Percentiles rank a stretch among this genome's conserved stretches.
These are phyloP conservation scores for Arxiozyma heterogenica DNA, from an alignment of 1,139 yeast species.

Conservation along the genomic window DNA sequence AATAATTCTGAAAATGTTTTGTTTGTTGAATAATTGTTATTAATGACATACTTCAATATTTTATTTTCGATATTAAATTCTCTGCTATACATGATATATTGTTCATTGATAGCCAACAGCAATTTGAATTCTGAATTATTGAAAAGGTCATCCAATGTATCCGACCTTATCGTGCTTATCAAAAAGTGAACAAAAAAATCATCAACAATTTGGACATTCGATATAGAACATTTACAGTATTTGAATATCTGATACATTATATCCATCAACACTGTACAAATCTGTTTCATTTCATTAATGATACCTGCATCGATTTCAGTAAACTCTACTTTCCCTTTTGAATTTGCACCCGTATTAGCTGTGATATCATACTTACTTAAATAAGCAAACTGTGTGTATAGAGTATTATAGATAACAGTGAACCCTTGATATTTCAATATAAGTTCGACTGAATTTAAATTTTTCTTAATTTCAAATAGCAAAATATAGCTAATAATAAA, in stretches of 20 bases:
- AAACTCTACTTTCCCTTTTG: constrained; percentile 17
- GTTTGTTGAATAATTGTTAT: constrained; percentile 29
- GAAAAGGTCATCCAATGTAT: constrained; percentile 51
- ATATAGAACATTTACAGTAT: constrained; percentile 36
- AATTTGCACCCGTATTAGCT: constrained; percentile 5
- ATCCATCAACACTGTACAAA: constrained; percentile 41
- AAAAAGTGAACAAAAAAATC: constrained; percentile 42
- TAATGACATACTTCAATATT: constrained; percentile 41
- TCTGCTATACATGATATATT: constrained; percentile 59
- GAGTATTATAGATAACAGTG: constrained; percentile 34
- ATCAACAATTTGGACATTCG: constrained; percentile 42
- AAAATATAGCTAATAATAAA: constrained; percentile 43
- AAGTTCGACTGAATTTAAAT: constrained; percentile 36
- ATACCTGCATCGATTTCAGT: constrained; percentile 28
- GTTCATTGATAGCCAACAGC: constrained; percentile 72
- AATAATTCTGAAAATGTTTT: constrained; percentile 47
- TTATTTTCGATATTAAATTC: constrained; percentile 36
- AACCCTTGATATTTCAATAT: constrained; percentile 46
- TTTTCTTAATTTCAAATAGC: constrained; percentile 39
- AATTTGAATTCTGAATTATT: constrained; percentile 67
- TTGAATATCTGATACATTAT: constrained; percentile 46
- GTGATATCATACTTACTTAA: constrained; percentile 26
- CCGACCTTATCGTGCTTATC: constrained; percentile 35
- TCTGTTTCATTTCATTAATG: constrained; percentile 30
- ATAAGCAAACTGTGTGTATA: constrained; percentile 33